Conservation (phyloP, 1,284 basidiomycete genomes). For the Boletus hoseneyae region DNA sequence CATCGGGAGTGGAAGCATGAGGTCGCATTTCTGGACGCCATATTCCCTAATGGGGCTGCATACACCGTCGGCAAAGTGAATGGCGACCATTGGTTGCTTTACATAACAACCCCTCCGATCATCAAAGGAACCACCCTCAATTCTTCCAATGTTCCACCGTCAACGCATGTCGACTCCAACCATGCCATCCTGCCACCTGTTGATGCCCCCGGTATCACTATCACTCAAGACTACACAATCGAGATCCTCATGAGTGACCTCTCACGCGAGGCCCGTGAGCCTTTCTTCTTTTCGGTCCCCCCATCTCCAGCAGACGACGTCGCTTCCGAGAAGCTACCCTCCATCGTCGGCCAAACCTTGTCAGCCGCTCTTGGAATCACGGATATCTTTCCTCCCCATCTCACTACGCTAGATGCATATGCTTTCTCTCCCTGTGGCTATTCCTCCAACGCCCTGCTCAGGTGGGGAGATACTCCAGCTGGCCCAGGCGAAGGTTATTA, state of each 20-base stretch:
- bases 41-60: conserved; percentile 86
- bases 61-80: conserved; percentile 99
- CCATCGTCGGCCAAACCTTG: conserved; percentile 64
- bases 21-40: conserved; percentile 86
- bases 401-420: conserved; percentile 89
- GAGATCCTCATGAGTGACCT: conserved; percentile 99
- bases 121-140: conserved; percentile 27
- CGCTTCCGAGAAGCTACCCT: conserved; percentile 42
- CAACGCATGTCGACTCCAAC: conserved; percentile 11
- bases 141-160: conserved; percentile 16
- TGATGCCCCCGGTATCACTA: conserved; percentile 26
- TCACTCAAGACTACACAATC: conserved; percentile 81
- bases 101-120: conserved; percentile 71
- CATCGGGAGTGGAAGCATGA: conserved; percentile 96
- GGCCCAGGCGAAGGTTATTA: conserved; percentile 82
- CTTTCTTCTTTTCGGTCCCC: conserved; percentile 69
- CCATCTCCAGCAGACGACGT: conserved; percentile 32
- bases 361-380: conserved; percentile 81
- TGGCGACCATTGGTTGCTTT: conserved; percentile 98
- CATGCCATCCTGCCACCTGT: conserved; percentile 7
- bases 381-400: conserved; percentile 73
- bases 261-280: conserved; percentile 66
- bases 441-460: conserved; percentile 90
- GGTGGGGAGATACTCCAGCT: conserved; percentile 45
- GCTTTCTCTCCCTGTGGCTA: conserved; percentile 97